Evolutionary conservation across 2,329 filamentous ascomycete species (phyloP), one percentile per base, ranked within the genome.

Genomic region (Aspergillus sp.): DNA sequence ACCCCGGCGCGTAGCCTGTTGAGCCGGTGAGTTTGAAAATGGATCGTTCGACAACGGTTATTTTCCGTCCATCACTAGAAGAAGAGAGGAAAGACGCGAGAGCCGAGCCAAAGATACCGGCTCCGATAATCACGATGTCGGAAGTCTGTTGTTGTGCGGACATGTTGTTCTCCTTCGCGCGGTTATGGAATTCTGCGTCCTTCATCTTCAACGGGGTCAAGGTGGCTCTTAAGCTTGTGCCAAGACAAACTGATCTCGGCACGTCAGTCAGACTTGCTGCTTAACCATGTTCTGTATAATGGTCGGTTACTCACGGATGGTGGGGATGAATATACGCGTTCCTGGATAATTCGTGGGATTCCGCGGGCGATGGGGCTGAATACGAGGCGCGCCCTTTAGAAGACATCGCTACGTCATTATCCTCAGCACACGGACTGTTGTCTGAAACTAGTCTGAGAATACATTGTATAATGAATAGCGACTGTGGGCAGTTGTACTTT

Each of bases 71-170:
- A 26, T 36, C 34, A 4, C 48, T 44, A 6, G 64, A 57, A 17
- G 57, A 32, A 5, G 68, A 72, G 6, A 75, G 60, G 56, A 67
- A 69, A 53, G 68, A 69, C 5, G 70, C 70, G 7, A 73, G 58
- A 1, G 71, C 67, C 12, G 71, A 68, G 18, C 72, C 72, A 17
- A 75, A 69, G 20, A 74, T 74, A 15, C 72, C 72, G 53, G 63
- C 68, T 43, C 72, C 68, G 30, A 72, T 45, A 41, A 71, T 66
- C 30, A 60, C 63, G 30, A 66, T 60, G 43, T 65, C 59, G 34
- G 50, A 45, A 20, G 39, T 36, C 4, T n/a, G 7, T 24, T 52
- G 45, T 22, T 48, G 39, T 15, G 49, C 18, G 13, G 47, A 24
- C 53, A 56, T 56, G 3, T 30, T 4, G 26, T 3, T 9, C 26